Evolutionary conservation across 805 yeast species (phyloP).

Genomic region (Yarrowia divulgata): DNA sequence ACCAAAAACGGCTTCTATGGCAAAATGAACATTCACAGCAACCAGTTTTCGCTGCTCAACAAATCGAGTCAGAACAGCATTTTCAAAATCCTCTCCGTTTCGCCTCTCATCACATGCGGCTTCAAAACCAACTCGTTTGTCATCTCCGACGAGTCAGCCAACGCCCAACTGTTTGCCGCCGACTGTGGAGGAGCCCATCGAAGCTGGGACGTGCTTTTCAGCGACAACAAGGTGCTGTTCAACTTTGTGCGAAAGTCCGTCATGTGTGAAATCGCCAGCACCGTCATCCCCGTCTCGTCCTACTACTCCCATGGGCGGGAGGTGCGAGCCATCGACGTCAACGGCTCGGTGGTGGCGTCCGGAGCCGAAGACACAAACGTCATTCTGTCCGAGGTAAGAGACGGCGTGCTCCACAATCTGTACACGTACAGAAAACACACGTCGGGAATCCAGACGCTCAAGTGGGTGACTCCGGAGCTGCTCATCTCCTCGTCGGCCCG

Average conservation of each 20-base stretch:
- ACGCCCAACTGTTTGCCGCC: conserved; percentile 71
- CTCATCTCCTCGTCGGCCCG: conserved; percentile 68
- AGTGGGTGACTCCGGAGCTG: conserved; percentile 52
- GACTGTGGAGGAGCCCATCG: conserved; percentile 93
- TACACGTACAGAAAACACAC: conserved; percentile 82
- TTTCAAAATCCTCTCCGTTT: neutral
- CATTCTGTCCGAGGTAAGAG: conserved; percentile 57
- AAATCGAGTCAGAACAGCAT: neutral
- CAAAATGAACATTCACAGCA: neutral
- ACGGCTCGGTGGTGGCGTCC: conserved; percentile 57
- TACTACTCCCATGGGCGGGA: conserved; percentile 90
- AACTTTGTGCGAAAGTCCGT: conserved; percentile 50
- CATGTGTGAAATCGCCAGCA: conserved; percentile 41
- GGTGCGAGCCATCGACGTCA: conserved; percentile 64
- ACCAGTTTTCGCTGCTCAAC: conserved; percentile 9
- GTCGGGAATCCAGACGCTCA: conserved; percentile 83
- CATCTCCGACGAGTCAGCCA: conserved; percentile 80
- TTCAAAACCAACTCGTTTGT: conserved; percentile 81
- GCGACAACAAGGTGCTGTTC: conserved; percentile 52
- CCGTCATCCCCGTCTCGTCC: conserved; percentile 47
- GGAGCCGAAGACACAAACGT: conserved; percentile 92
- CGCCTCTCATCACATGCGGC: conserved; percentile 64
- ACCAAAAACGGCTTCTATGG: conserved; percentile 31
- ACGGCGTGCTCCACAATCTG: conserved; percentile 56
- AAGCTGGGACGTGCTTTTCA: conserved; percentile 65